Base-by-base conservation (phyloP, 805 yeast species). In the Blastobotrys attinorum region DNA sequence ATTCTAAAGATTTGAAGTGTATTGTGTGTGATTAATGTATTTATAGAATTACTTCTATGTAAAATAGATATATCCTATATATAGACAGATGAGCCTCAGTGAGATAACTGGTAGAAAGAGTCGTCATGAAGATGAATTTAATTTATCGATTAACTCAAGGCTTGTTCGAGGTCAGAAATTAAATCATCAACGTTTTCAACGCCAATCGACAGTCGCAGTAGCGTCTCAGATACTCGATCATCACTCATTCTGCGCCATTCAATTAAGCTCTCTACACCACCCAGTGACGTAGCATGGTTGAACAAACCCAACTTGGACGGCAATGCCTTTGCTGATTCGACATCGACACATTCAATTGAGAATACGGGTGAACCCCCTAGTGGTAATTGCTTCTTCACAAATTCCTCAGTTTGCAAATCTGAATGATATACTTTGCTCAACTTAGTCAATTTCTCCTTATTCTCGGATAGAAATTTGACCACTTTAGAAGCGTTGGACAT, bases 221-320 rank as follows among this genome's bases (percentile, higher is more conserved):
- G 60, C 1, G 75, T 72, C 18, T 75, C 72, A 17, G 73, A 67
- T 11, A 79, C 81, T 3, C 64, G 51, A 1, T 73, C 59, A 57
- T 87, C 90, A 20, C 82, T 73, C 64, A 89, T 57, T 0, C 86
- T 81, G 58, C 96, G 76, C 95, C 96, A 87, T 63, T 89, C 97
- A 45, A 89, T 77, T 56, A 88, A 67, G 37, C 94, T 82, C 63
- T 90, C 97, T 11, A 83, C 85, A 18, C 97, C 96, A 32, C 97
- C 97, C 22, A 90, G 68, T 2, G 96, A 86, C 0, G 96, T 88
- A 3, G 96, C 95, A 63, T 89, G 97, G 53, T 81, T 82, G 67
- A 88, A 87, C 50, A 74, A 75, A 52, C 76, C 73, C 47, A 87
- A 66, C 47, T 69, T 73, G 2, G 80, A 67, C 5, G 95, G 94